Evolutionary conservation across 169 alveolate species (phyloP).

Genomic region (Cryptosporidium sp.): DNA sequence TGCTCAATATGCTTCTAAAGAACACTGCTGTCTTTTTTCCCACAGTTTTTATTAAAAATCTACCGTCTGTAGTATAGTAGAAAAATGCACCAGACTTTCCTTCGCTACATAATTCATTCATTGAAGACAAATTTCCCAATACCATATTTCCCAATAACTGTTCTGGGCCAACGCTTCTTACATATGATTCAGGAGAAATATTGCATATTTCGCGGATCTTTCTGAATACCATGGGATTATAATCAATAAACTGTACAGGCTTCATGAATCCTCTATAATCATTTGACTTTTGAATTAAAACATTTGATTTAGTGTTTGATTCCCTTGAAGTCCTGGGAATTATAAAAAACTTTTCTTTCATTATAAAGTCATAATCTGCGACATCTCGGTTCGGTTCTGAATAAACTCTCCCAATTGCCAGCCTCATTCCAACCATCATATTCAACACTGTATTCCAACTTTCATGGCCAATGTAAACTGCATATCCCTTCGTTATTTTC

Average conservation of each 20-base stretch:
- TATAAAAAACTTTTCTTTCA: conserved; percentile 66
- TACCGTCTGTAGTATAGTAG: conserved; percentile 93
- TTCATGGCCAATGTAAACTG: conserved; percentile 91
- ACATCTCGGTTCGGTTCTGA: conserved; percentile 71
- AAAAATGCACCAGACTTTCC: conserved; percentile 97
- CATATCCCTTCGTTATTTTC: conserved; percentile 75
- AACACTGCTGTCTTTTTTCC: conserved; percentile 79
- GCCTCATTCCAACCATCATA: conserved; percentile 91
- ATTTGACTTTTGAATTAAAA: conserved; percentile 9
- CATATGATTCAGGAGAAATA: conserved; percentile 90
- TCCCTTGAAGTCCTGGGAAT: conserved; percentile 43
- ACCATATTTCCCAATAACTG: conserved; percentile 94
- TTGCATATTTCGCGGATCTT: conserved; percentile 91
- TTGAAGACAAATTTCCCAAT: conserved; percentile 94
- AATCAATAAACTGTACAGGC: conserved; percentile 90
- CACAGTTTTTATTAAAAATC: conserved; percentile 83
- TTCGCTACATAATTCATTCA: conserved; percentile 93
- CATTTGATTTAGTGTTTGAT: not conserved
- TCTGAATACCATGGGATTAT: conserved; percentile 95
- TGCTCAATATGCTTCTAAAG: conserved; percentile 78
- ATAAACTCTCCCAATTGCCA: conserved; percentile 82
- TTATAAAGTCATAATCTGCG: conserved; percentile 71
- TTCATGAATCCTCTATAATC: not conserved
- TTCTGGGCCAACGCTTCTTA: conserved; percentile 96
- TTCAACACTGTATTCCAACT: conserved; percentile 90